phyloP scores from a whole-genome alignment of 2,329 filamentous ascomycete species.

The Penicillium sp. region DNA sequence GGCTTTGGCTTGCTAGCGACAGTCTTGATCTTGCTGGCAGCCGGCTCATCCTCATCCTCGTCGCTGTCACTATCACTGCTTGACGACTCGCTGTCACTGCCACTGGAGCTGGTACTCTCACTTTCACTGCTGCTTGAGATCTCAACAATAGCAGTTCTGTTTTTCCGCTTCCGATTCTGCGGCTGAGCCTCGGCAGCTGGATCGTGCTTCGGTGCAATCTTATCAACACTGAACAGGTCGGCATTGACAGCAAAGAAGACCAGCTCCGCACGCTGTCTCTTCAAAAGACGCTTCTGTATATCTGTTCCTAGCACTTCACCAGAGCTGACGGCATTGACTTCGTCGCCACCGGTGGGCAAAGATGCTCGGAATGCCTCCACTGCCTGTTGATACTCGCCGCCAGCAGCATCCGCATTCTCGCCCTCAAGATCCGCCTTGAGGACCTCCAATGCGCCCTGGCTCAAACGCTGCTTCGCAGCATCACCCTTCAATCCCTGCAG shows the following conservation, averaged over 20 bases:
- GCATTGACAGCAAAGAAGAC: conserved; percentile 36
- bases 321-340: conserved; percentile 22
- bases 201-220: conserved; percentile 26
- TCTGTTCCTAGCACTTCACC: conserved; percentile 27
- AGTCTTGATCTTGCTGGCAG: conserved; percentile 7
- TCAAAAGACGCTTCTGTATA: conserved; percentile 30
- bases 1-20: conserved; percentile 1
- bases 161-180: conserved; percentile 42
- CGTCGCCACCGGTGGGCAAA: conserved; percentile 27
- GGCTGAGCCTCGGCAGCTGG: conserved; percentile 15
- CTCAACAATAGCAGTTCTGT: conserved; percentile 42
- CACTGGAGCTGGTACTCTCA: conserved; percentile 27
- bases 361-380: conserved; percentile 48
- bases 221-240: conserved; percentile 28
- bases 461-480: conserved; percentile 63
- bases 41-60: conserved; percentile 16
- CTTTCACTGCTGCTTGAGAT: conserved; percentile 45
- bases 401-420: conserved; percentile 16
- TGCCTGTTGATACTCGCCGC: conserved; percentile 49
- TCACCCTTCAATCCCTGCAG: conserved; percentile 74
- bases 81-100: conserved; percentile 14
- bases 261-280: conserved; percentile 40
- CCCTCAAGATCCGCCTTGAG: conserved; percentile 43
- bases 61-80: conserved; percentile 26
- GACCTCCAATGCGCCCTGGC: conserved; percentile 62